Percentiles rank a stretch among this genome's conserved stretches.
phyloP scores from a whole-genome alignment of 2,329 filamentous ascomycete species.

The Talaromyces verruculosus region DNA sequence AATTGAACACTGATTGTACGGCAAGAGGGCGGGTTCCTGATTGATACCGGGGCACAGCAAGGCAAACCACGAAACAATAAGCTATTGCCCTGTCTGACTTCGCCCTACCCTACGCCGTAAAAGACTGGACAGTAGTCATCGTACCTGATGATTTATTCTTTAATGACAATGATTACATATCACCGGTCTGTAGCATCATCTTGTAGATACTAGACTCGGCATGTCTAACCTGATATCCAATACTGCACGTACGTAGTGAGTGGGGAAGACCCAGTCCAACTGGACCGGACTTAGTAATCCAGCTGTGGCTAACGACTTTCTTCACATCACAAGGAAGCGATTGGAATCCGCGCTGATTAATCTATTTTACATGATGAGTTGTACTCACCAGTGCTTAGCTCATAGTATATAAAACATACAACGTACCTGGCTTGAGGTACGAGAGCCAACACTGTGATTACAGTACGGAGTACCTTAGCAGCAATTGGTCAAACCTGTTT shows the following conservation, averaged over 20 bases:
- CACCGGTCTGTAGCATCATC: neutral
- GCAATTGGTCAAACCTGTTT: neutral
- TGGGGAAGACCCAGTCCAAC: neutral
- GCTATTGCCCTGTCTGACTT: neutral
- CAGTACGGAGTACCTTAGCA: neutral
- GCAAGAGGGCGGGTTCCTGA: neutral
- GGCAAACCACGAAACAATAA: neutral
- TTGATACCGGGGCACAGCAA: neutral
- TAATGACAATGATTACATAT: neutral
- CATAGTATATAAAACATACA: neutral
- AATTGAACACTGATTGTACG: neutral
- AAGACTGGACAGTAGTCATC: neutral
- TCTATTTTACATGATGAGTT: conserved; percentile 1
- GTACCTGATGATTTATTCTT: neutral
- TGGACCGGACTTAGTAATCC: neutral
- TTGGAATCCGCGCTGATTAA: neutral
- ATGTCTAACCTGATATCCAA: conserved; percentile 4
- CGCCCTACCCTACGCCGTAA: neutral
- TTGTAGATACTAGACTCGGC: neutral
- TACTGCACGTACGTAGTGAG: neutral
- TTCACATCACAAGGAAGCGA: conserved; percentile 1
- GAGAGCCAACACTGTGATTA: neutral
- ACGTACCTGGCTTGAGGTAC: neutral
- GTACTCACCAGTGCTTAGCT: neutral
- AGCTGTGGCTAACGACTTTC: conserved; percentile 11